Evolutionary conservation across 2,329 filamentous ascomycete genomes (phyloP).

Genomic region (Davidsoniella eucalypti): DNA sequence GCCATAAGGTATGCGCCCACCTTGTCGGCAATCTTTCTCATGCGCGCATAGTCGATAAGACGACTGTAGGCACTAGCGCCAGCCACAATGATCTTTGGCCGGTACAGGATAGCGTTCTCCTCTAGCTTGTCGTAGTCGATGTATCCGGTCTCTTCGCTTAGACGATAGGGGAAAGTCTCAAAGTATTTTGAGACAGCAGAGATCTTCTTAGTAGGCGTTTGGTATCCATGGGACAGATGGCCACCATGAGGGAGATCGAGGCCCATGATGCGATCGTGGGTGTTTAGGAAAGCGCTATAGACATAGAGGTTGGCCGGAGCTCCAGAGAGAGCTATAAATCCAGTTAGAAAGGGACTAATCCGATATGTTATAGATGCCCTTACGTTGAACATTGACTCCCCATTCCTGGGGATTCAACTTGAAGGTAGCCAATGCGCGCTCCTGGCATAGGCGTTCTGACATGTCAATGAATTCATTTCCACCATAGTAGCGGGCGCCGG

Average conservation of each 20-base stretch:
- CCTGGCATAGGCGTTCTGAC: constrained; percentile 76
- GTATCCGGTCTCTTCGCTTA: constrained; percentile 76
- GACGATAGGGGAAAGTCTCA: constrained; percentile 87
- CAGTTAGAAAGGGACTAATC: not conserved
- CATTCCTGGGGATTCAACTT: constrained; percentile 70
- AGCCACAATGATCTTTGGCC: constrained; percentile 88
- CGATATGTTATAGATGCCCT: constrained; percentile 17
- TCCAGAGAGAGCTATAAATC: constrained; percentile 52
- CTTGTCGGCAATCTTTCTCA: constrained; percentile 83
- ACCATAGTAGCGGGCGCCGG: constrained; percentile 88
- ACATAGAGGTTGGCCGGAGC: constrained; percentile 70
- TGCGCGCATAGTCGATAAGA: constrained; percentile 83
- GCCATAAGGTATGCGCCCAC: constrained; percentile 82
- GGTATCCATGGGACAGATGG: constrained; percentile 92
- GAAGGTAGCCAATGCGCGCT: constrained; percentile 77
- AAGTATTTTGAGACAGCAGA: constrained; percentile 99
- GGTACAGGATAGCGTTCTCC: constrained; percentile 72
- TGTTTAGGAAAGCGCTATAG: constrained; percentile 82
- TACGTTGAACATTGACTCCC: constrained; percentile 92
- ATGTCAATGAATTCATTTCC: constrained; percentile 94
- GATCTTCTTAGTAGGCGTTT: constrained; percentile 86
- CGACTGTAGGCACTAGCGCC: constrained; percentile 93
- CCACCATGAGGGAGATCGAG: constrained; percentile 92
- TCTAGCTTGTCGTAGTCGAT: constrained; percentile 93
- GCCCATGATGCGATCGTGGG: constrained; percentile 92